phyloP scores from a whole-genome alignment of 108 stramenopile genomes.

The Discostella stelligeroides region DNA sequence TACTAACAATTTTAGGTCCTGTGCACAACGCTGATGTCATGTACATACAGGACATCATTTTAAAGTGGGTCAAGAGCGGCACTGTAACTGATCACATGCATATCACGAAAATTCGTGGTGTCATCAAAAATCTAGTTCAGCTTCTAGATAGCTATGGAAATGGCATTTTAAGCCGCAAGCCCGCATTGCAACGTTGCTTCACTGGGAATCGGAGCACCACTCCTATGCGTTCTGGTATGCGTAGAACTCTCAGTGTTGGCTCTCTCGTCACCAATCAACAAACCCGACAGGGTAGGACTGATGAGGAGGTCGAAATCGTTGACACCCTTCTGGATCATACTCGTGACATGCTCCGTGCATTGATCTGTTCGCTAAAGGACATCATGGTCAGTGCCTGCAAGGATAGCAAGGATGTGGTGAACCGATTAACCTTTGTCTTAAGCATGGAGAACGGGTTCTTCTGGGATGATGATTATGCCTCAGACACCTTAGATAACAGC shows the following conservation, averaged over 20 bases:
- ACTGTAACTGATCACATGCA: constrained; percentile 61
- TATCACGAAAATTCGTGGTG: constrained; percentile 64
- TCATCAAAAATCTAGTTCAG: constrained; percentile 61
- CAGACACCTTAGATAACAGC: constrained; percentile 83
- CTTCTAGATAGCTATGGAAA: constrained; percentile 72
- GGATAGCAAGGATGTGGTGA: constrained; percentile 76
- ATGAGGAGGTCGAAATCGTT: constrained; percentile 58
- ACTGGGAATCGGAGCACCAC: constrained; percentile 55
- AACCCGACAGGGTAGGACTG: constrained; percentile 18
- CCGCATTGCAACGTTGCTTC: constrained; percentile 41
- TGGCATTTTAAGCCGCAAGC: constrained; percentile 77
- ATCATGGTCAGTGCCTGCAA: constrained; percentile 62
- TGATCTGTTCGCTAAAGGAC: constrained; percentile 76
- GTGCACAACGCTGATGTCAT: constrained; percentile 83
- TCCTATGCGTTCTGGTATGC: constrained; percentile 48
- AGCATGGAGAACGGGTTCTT: constrained; percentile 95
- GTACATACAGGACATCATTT: constrained; percentile 62
- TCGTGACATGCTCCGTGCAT: constrained; percentile 84
- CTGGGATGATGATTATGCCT: constrained; percentile 96
- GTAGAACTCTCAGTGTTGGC: constrained; percentile 69
- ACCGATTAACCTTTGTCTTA: constrained; percentile 85
- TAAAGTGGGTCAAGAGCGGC: constrained; percentile 81
- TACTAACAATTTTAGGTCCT: constrained; percentile 80
- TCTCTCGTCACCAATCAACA: constrained; percentile 46
- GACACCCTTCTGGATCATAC: constrained; percentile 92